phyloP scores from a whole-genome alignment of 2,329 filamentous ascomycete genomes.

The Onygenales sp. region DNA sequence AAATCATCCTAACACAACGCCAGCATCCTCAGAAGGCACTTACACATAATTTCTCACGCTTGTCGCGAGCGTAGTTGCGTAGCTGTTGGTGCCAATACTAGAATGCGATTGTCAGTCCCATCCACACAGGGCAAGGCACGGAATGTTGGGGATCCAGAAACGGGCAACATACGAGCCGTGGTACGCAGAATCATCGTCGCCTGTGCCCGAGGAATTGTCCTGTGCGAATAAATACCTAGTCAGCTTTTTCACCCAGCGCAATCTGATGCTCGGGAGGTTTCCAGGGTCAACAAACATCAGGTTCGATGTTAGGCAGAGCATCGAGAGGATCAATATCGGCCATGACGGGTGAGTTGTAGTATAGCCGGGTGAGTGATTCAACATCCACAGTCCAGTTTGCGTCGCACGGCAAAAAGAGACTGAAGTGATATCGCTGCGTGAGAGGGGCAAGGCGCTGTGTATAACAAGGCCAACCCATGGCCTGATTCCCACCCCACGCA shows the following conservation, averaged over 20 bases:
- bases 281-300: not conserved
- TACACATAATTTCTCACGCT: constrained; percentile 14
- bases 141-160: not conserved
- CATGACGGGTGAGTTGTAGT: not conserved
- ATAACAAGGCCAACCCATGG: no score
- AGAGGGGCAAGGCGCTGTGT: no score
- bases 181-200: constrained; percentile 1
- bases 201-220: not conserved
- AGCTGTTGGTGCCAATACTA: constrained; percentile 5
- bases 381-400: no score
- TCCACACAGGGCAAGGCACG: not conserved
- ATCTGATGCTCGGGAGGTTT: not conserved
- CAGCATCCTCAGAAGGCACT: not conserved
- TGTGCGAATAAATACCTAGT: not conserved
- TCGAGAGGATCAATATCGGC: not conserved
- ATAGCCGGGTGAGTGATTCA: no score
- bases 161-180: not conserved
- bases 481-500: no score
- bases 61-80: constrained; percentile 11
- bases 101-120: not conserved
- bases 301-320: not conserved
- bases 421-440: no score
- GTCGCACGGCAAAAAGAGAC: no score
- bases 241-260: not conserved
- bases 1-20: not conserved